Conservation (phyloP, 1,284 basidiomycete species). For the Malassezia equina region DNA sequence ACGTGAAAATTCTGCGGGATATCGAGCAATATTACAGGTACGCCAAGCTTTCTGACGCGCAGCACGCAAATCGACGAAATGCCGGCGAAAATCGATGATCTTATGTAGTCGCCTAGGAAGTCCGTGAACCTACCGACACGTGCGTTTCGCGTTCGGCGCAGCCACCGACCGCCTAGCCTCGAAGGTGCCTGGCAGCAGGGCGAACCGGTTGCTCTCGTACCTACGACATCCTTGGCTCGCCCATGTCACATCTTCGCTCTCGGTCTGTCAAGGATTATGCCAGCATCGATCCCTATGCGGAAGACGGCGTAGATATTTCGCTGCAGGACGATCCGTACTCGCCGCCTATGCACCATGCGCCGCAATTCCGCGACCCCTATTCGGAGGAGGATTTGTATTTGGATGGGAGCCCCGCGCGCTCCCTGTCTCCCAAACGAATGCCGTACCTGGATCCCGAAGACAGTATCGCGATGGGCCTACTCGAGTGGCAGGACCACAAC, state of each 20-base stretch:
- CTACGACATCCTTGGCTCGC: background rate
- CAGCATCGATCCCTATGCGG: background rate
- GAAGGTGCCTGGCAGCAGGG: background rate
- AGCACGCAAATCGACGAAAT: conserved; percentile 46
- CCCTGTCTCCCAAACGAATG: background rate
- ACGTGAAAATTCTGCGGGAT: conserved; percentile 38
- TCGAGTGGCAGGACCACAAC: background rate
- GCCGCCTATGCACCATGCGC: background rate
- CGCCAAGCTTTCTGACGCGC: background rate
- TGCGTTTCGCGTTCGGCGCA: background rate
- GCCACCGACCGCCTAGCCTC: too few species aligned
- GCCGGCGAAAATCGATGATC: conserved; percentile 47
- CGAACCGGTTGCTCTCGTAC: background rate
- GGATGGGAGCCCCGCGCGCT: background rate
- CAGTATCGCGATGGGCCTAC: background rate
- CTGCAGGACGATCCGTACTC: background rate
- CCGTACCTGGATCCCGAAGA: background rate
- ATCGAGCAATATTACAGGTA: conserved; percentile 41
- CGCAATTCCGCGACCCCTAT: background rate
- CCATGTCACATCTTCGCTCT: background rate
- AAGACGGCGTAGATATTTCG: background rate
- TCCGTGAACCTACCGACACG: background rate
- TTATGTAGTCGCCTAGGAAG: conserved; percentile 23
- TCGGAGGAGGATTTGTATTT: too few species aligned
- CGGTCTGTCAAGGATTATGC: background rate